Percentiles rank a stretch among this genome's conserved stretches.
Conservation (phyloP, 1,284 basidiomycete genomes). For the Tilletiopsis washingtonensis region DNA sequence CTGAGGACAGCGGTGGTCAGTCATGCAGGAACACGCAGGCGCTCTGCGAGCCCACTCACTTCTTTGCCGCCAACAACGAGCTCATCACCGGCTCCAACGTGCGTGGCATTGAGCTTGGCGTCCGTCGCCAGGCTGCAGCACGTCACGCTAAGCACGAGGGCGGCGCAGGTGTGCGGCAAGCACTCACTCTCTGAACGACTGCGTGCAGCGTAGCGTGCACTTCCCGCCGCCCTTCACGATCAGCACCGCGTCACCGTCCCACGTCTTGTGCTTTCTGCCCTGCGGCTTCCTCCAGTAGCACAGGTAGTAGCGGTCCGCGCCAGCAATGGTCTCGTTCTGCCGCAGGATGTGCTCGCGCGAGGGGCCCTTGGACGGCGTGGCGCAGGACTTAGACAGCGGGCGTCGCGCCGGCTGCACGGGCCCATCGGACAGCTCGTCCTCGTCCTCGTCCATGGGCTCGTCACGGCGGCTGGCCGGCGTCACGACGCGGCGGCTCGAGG, state of each 20-base stretch:
- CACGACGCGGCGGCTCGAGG: no score
- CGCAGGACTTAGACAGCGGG: no score
- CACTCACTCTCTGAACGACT: slow-evolving; percentile 29
- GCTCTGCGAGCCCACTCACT: no score
- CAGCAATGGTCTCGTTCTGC: no score
- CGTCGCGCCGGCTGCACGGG: no score
- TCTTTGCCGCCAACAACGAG: slow-evolving; percentile 32
- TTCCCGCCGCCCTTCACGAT: slow-evolving; percentile 24
- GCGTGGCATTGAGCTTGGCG: slow-evolving; percentile 14
- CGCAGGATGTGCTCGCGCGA: no score
- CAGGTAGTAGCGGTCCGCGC: slow-evolving; percentile 29
- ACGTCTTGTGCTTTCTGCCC: slow-evolving; percentile 73
- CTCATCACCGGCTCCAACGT: slow-evolving; percentile 22
- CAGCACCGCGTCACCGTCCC: slow-evolving; percentile 58
- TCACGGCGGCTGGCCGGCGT: no score
- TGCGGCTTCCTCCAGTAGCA: slow-evolving; percentile 59
- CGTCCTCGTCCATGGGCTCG: no score
- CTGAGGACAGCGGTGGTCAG: no score
- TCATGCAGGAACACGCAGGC: no score
- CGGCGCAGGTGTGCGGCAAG: background rate
- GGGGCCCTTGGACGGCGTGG: background rate
- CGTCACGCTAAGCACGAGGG: background rate
- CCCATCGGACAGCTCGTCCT: no score
- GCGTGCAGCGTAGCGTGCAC: slow-evolving; percentile 25
- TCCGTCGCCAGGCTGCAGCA: background rate